Evolutionary conservation across 768 basidiomycete species (phyloP).

Genomic region (Suillus spraguei): DNA sequence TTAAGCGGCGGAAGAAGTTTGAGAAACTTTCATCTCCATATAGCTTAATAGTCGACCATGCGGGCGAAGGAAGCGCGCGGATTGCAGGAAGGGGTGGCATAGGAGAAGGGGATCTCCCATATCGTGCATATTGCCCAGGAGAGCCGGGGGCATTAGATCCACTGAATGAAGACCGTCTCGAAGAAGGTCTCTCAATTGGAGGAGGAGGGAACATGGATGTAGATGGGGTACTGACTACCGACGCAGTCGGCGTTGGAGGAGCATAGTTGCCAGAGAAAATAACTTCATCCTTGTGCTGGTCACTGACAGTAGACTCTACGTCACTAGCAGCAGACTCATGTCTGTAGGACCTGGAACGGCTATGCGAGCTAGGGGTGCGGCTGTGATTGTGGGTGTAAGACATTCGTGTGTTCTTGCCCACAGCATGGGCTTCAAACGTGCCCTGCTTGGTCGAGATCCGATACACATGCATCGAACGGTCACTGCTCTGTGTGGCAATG

Average conservation of each 20-base stretch:
- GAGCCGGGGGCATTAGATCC: conserved; percentile 81
- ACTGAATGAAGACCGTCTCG: conserved; percentile 66
- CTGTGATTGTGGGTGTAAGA: conserved; percentile 56
- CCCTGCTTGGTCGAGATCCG: conserved; percentile 78
- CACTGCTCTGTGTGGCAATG: conserved; percentile 96
- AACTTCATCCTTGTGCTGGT: conserved; percentile 51
- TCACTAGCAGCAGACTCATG: conserved; percentile 80
- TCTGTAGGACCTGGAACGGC: conserved; percentile 61
- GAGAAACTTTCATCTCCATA: conserved; percentile 96
- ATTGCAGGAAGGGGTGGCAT: conserved; percentile 96
- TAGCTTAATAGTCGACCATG: conserved; percentile 74
- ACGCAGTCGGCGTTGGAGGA: conserved; percentile 68
- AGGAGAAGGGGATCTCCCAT: conserved; percentile 84
- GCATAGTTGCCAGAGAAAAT: conserved; percentile 32
- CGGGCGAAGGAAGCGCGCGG: conserved; percentile 61
- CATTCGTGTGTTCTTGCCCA: conserved; percentile 87
- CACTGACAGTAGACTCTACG: conserved; percentile 64
- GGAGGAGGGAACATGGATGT: conserved; percentile 43
- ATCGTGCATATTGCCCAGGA: conserved; percentile 58
- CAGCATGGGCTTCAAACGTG: conserved; percentile 85
- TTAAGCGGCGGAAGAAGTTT: conserved; percentile 93
- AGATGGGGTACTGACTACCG: conserved; percentile 68
- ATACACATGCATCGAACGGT: conserved; percentile 96
- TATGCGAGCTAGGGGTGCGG: conserved; percentile 67
- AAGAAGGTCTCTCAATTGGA: conserved; percentile 66